A percentile compares a stretch with the other conserved stretches of the same genome.
phyloP scores from a whole-genome alignment of 2,329 filamentous ascomycete species.

The Botrytis byssoidea region DNA sequence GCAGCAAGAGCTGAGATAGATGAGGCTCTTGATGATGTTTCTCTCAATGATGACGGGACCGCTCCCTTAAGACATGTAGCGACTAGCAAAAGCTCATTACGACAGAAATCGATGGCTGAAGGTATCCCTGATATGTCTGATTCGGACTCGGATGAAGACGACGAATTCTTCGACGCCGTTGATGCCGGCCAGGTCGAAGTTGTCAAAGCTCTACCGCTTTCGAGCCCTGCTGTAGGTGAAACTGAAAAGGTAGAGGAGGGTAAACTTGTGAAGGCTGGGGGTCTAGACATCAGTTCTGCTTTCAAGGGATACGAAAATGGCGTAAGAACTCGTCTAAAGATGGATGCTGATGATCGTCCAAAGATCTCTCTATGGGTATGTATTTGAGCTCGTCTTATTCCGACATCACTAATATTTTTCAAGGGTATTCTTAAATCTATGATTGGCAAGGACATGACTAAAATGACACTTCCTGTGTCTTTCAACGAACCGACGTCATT shows the following conservation, averaged over 20 bases:
- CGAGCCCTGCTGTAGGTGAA: slow-evolving; percentile 35
- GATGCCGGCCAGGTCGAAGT: slow-evolving; percentile 90
- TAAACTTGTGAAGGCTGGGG: slow-evolving; percentile 45
- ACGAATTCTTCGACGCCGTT: slow-evolving; percentile 97
- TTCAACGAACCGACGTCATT: slow-evolving; percentile 98
- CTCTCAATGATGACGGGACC: slow-evolving; percentile 41
- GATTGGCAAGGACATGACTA: slow-evolving; percentile 99
- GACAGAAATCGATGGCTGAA: slow-evolving; percentile 66
- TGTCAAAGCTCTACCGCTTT: slow-evolving; percentile 58
- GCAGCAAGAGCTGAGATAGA: slow-evolving; percentile 34
- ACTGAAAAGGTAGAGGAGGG: slow-evolving; percentile 44
- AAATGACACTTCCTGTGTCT: slow-evolving; percentile 96
- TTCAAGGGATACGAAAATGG: slow-evolving; percentile 93
- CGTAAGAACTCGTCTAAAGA: slow-evolving; percentile 72
- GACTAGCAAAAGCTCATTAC: slow-evolving; percentile 45
- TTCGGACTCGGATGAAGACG: slow-evolving; percentile 74
- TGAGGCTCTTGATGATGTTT: slow-evolving; percentile 40
- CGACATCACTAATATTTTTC: slow-evolving; percentile 31
- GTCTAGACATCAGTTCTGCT: slow-evolving; percentile 67
- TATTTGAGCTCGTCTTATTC: slow-evolving; percentile 24
- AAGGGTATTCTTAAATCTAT: slow-evolving; percentile 97
- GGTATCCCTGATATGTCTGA: slow-evolving; percentile 67
- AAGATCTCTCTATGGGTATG: slow-evolving; percentile 95
- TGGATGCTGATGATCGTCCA: slow-evolving; percentile 89
- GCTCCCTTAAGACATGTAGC: slow-evolving; percentile 42